Percentiles rank a stretch among this genome's conserved stretches.
Evolutionary conservation across 2,329 filamentous ascomycete species (phyloP).

Genomic region (Elsinoe perseae): DNA sequence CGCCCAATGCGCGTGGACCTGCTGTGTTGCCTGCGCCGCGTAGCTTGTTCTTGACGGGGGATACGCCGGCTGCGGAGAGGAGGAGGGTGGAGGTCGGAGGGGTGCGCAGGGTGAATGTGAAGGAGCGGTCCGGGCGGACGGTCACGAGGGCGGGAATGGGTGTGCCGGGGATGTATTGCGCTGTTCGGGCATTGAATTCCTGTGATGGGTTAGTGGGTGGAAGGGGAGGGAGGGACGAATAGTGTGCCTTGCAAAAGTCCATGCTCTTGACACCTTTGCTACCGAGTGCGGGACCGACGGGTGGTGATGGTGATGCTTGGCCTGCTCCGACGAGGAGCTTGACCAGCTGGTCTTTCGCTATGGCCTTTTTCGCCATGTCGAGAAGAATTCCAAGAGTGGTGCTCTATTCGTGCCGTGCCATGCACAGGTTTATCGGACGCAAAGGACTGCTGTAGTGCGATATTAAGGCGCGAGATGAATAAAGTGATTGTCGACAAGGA

Average conservation of each 20-base stretch:
- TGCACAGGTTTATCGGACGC: neutral
- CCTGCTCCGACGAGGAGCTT: slow-evolving; percentile 97
- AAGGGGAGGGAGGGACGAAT: slow-evolving; percentile 3
- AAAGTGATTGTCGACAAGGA: no score
- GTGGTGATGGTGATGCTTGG: slow-evolving; percentile 87
- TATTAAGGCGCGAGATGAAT: no score
- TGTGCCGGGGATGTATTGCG: slow-evolving; percentile 71
- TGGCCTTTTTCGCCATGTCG: slow-evolving; percentile 45
- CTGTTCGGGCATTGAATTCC: slow-evolving; percentile 96
- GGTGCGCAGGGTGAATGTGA: slow-evolving; percentile 87
- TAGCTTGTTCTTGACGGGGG: slow-evolving; percentile 66
- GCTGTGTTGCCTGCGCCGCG: slow-evolving; percentile 56
- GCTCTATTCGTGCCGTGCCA: neutral
- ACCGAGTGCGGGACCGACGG: slow-evolving; percentile 90
- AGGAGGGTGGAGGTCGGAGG: slow-evolving; percentile 90
- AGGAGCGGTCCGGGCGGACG: slow-evolving; percentile 86
- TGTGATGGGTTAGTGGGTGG: slow-evolving; percentile 33
- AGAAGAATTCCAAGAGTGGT: neutral
- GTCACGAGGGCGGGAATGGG: slow-evolving; percentile 86
- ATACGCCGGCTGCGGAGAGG: slow-evolving; percentile 71
- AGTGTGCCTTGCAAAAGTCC: slow-evolving; percentile 94
- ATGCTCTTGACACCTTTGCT: slow-evolving; percentile 98
- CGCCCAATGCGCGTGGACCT: slow-evolving; percentile 35
- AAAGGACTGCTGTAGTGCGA: no score
- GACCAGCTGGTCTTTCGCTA: slow-evolving; percentile 65